Evolutionary conservation across 2,329 filamentous ascomycete species (phyloP).

Genomic region (Aulographum hederae): DNA sequence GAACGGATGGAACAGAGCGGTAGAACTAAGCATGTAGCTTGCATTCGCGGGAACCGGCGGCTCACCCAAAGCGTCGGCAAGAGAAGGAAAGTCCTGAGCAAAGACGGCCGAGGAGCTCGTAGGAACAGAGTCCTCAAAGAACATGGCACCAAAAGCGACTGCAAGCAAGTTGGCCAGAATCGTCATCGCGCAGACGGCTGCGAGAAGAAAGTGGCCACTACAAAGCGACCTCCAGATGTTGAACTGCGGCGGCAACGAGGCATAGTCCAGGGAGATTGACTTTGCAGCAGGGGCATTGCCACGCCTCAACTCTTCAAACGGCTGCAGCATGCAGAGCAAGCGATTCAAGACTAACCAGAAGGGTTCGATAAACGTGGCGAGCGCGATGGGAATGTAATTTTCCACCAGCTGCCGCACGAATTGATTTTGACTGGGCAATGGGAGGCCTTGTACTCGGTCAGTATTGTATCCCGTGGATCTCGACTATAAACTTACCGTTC

Average conservation of each 20-base stretch:
- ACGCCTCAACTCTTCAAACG: constrained; percentile 29
- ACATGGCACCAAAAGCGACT: constrained; percentile 31
- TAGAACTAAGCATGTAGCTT: not conserved
- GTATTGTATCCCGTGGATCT: not conserved
- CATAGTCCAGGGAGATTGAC: constrained; percentile 29
- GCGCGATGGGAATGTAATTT: constrained; percentile 34
- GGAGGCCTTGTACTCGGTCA: constrained; percentile 13
- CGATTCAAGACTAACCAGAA: constrained; percentile 38
- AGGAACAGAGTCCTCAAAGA: constrained; percentile 19
- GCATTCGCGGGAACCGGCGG: not conserved
- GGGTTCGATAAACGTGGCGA: constrained; percentile 39
- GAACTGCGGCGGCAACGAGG: constrained; percentile 36
- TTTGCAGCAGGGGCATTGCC: constrained; percentile 16
- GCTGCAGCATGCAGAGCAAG: constrained; percentile 33
- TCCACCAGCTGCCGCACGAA: constrained; percentile 22
- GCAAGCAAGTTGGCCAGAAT: constrained; percentile 35
- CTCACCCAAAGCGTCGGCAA: not conserved
- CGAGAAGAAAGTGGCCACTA: constrained; percentile 28
- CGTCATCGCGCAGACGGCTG: constrained; percentile 26
- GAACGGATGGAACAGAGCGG: constrained; percentile 17
- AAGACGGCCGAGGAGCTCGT: not conserved
- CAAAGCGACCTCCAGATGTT: constrained; percentile 26
- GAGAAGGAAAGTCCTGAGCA: constrained; percentile 1
- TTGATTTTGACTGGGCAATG: constrained; percentile 15
- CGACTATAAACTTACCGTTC: constrained; percentile 7